phyloP scores from a whole-genome alignment of 2,329 filamentous ascomycete genomes.

The Tolypocladium cylindrosporum region DNA sequence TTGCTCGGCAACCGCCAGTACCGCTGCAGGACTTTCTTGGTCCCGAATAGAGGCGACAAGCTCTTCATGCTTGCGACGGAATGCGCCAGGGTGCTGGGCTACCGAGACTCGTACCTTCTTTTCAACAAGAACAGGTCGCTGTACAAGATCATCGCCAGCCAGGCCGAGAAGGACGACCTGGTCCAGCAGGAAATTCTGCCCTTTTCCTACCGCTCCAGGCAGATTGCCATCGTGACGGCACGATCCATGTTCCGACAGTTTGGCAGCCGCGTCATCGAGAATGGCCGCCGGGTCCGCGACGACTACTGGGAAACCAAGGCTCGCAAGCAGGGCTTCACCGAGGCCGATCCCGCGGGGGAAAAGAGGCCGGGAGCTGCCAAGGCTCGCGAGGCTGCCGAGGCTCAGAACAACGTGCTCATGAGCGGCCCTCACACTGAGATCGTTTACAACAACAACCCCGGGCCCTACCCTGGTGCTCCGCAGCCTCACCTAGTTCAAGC shows the following conservation, averaged over 20 bases:
- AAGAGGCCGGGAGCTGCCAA: slow-evolving; percentile 90
- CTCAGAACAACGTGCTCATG: slow-evolving; percentile 51
- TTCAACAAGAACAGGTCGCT: slow-evolving; percentile 98
- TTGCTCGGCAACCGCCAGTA: slow-evolving; percentile 78
- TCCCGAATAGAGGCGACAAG: slow-evolving; percentile 83
- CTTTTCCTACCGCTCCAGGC: slow-evolving; percentile 94
- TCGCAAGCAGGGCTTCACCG: slow-evolving; percentile 93
- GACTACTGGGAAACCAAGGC: slow-evolving; percentile 99
- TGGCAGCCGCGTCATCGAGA: slow-evolving; percentile 83
- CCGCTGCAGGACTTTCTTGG: slow-evolving; percentile 84
- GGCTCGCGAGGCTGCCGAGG: slow-evolving; percentile 71
- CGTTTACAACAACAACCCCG: slow-evolving; percentile 70
- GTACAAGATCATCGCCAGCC: slow-evolving; percentile 95
- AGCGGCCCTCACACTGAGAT: slow-evolving; percentile 72
- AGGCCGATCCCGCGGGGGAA: slow-evolving; percentile 90
- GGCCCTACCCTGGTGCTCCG: slow-evolving; percentile 54
- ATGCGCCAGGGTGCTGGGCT: slow-evolving; percentile 85
- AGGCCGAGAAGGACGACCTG: slow-evolving; percentile 91
- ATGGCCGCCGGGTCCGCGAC: slow-evolving; percentile 83
- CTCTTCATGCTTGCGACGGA: slow-evolving; percentile 98
- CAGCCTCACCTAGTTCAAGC: slow-evolving; percentile 62
- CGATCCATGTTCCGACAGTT: slow-evolving; percentile 99
- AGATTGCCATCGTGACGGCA: slow-evolving; percentile 96
- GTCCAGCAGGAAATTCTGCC: slow-evolving; percentile 92
- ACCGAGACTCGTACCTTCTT: slow-evolving; percentile 92